These are phyloP conservation scores for Beauveria brongniartii DNA, from an alignment of 2,329 filamentous ascomycete genomes.

Conservation along the genomic window DNA sequence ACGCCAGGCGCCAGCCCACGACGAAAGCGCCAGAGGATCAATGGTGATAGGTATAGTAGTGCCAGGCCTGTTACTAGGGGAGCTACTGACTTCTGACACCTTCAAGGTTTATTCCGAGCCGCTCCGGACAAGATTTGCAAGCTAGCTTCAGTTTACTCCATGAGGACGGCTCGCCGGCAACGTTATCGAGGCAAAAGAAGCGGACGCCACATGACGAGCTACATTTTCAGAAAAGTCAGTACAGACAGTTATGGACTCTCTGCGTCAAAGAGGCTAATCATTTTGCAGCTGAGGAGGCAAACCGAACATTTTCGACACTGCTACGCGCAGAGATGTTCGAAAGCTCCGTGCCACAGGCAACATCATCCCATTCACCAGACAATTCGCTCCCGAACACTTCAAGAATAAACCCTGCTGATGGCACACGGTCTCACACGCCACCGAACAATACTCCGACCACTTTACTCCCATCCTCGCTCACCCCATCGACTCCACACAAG, in stretches of 20 bases:
- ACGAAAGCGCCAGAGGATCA: conserved; percentile 52
- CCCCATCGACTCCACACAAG: conserved; percentile 92
- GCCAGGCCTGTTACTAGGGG: not conserved
- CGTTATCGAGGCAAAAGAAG: conserved; percentile 77
- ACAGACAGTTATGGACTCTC: not conserved
- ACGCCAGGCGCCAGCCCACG: conserved; percentile 47
- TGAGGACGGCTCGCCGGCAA: conserved; percentile 87
- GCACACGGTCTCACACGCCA: conserved; percentile 71
- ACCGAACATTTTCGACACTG: conserved; percentile 81
- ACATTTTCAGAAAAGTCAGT: conserved; percentile 86
- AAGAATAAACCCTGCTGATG: conserved; percentile 50
- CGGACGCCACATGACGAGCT: conserved; percentile 82
- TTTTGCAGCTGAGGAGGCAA: conserved; percentile 74
- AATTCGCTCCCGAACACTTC: conserved; percentile 40
- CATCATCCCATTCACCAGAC: conserved; percentile 55
- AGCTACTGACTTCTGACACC: conserved; percentile 17
- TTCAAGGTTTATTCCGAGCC: conserved; percentile 84
- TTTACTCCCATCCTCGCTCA: conserved; percentile 64
- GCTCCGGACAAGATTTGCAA: conserved; percentile 85
- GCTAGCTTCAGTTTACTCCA: conserved; percentile 88
- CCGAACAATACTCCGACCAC: conserved; percentile 56
- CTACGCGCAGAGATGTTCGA: conserved; percentile 91
- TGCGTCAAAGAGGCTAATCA: not conserved
- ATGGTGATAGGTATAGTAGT: conserved; percentile 48
- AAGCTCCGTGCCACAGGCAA: conserved; percentile 72